These are phyloP conservation scores for Cruciata laevipes DNA, from an alignment of 257 asterid genomes.

Conservation along the genomic window DNA sequence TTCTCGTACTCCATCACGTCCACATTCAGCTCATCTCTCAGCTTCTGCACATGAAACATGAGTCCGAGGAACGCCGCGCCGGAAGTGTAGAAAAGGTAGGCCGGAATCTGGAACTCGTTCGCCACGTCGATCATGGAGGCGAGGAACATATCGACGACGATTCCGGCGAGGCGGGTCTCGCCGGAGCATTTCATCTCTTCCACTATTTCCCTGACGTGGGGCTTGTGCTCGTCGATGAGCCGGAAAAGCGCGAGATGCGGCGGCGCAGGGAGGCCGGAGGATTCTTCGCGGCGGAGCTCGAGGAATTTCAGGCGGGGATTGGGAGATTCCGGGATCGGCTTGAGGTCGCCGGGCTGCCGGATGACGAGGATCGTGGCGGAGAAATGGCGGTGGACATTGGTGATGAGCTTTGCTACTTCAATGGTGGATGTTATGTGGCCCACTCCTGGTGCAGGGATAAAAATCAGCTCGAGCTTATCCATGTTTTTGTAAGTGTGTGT, in stretches of 20 bases:
- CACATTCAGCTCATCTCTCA: conserved; percentile 24
- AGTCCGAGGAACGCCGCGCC: conserved; percentile 36
- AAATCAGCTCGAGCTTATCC: conserved; percentile 30
- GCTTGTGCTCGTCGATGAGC: conserved; percentile 19
- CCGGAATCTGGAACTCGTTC: conserved; percentile 32
- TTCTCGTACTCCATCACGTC: conserved; percentile 4
- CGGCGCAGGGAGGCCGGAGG: background rate
- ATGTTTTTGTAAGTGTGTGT: background rate
- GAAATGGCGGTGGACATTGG: conserved; percentile 28
- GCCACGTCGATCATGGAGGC: conserved; percentile 43
- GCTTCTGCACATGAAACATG: conserved; percentile 3
- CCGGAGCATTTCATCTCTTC: conserved; percentile 9
- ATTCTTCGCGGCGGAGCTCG: conserved; percentile 16
- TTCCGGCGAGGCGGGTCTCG: conserved; percentile 18
- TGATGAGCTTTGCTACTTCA: conserved; percentile 51
- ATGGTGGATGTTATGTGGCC: conserved; percentile 56
- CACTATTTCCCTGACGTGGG: conserved; percentile 23
- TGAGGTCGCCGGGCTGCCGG: conserved; percentile 26
- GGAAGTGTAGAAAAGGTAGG: conserved; percentile 47
- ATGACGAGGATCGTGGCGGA: conserved; percentile 40
- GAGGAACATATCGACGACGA: conserved; percentile 60
- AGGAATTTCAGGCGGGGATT: conserved; percentile 19
- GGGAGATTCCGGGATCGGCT: conserved; percentile 8
- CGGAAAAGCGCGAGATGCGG: background rate
- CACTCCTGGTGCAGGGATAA: conserved; percentile 57